Evolutionary conservation across 805 yeast species (phyloP).

Genomic region (Cyberlindnera euphorbiae): DNA sequence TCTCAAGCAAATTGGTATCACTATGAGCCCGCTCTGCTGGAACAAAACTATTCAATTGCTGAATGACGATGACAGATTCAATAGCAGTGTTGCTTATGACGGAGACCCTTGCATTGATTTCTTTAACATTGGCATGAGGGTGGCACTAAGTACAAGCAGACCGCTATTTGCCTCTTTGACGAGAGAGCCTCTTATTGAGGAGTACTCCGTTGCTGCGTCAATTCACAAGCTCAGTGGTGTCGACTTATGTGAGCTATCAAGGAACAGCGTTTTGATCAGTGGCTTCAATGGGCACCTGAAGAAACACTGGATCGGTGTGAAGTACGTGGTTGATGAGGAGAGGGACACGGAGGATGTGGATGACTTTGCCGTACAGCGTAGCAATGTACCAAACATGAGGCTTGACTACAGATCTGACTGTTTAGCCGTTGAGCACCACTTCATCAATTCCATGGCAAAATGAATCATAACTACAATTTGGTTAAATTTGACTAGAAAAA

Average conservation of each 20-base stretch:
- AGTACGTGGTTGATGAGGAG: constrained; percentile 8
- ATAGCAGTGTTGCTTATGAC: constrained; percentile 14
- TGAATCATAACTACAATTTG: too few relatives aligned
- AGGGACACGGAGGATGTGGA: constrained; percentile 17
- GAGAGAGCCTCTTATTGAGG: constrained; percentile 48
- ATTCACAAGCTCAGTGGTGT: constrained; percentile 91
- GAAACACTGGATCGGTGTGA: constrained; percentile 27
- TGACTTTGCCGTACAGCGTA: constrained; percentile 24
- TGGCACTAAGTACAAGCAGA: constrained; percentile 23
- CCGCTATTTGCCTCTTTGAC: constrained; percentile 26
- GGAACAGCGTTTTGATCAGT: constrained; percentile 26
- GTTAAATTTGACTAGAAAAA: too few relatives aligned
- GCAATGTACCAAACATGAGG: constrained; percentile 27
- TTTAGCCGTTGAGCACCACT: constrained; percentile 17
- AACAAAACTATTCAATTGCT: constrained; percentile 22
- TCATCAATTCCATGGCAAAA: constrained; percentile 7
- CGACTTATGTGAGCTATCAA: constrained; percentile 44
- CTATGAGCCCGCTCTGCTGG: constrained; percentile 28
- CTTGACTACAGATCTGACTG: constrained; percentile 22
- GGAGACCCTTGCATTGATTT: constrained; percentile 23
- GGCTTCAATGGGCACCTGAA: constrained; percentile 24
- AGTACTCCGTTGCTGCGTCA: constrained; percentile 97
- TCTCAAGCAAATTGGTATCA: constrained; percentile 26
- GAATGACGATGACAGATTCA: constrained; percentile 22
- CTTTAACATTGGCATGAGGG: constrained; percentile 24